Evolutionary conservation across 2,329 filamentous ascomycete species (phyloP), one percentile per base, ranked within the genome.

Genomic region (Lachnellula arida): DNA sequence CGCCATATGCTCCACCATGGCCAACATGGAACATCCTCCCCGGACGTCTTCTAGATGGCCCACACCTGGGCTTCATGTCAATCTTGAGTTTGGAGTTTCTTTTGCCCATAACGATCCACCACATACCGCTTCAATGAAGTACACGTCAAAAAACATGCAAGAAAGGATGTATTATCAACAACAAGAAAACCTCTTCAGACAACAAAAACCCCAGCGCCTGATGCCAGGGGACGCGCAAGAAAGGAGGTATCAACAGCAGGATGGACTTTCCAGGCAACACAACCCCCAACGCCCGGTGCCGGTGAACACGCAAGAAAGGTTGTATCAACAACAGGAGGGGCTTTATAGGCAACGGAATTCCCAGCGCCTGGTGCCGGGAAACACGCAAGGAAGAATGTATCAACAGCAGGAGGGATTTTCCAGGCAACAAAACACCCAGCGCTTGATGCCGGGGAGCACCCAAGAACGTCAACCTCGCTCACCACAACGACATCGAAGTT

Each of bases 41-140:
- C 47, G 55, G 50, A 52, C 59, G 22, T 57, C 59, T 8, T 62
- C 63, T n/a, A 62, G 61, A 11, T 61, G 60, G 43, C 56, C 53
- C 12, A 19, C 58, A 34, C 66, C 65, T 12, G 67, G 62, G 37
- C 60, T 68, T 19, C 65, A 60, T 51, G 57, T 68, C 8, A 65
- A 64, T 46, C 53, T 69, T 11, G 65, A 68, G 42, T 62, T 68
- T 32, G 66, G 65, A 15, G 55, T 69, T n/a, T 63, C 66, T 4
- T 60, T 65, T 37, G 61, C 63, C 7, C 54, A 60, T 12, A 51
- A 56, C 12, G 54, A 66, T 43, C 54, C 56, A 43, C 55, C 60
- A 40, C 63, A 65, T 49, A 64, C 54, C n/a, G 62, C 60, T 40
- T 56, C 60, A 6, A 44, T 68, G 51, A 63, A 55, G 32, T 68